Evolutionary conservation across 2,329 filamentous ascomycete genomes (phyloP).

Genomic region (Shiraia bambusicola): DNA sequence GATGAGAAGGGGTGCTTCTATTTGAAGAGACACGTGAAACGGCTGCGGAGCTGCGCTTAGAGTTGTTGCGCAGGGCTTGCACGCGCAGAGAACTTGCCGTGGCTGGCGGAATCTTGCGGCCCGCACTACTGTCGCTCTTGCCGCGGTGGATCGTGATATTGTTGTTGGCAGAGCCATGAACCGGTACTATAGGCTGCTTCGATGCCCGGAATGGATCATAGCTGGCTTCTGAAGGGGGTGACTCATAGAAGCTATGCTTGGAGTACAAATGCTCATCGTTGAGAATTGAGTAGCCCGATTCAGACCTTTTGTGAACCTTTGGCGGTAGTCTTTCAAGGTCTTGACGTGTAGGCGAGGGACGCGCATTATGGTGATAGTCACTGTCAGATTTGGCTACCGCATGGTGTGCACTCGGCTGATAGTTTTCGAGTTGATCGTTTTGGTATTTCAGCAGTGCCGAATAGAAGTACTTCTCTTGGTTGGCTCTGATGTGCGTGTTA

Average conservation of each 20-base stretch:
- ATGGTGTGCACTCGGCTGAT: slow-evolving; percentile 64
- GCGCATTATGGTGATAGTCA: slow-evolving; percentile 68
- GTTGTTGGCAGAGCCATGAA: slow-evolving; percentile 59
- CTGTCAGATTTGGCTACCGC: slow-evolving; percentile 77
- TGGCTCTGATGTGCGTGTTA: slow-evolving; percentile 58
- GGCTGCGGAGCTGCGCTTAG: slow-evolving; percentile 32
- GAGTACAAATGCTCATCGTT: slow-evolving; percentile 56
- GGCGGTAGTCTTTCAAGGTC: slow-evolving; percentile 41
- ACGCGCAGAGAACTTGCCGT: slow-evolving; percentile 47
- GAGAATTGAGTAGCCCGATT: slow-evolving; percentile 59
- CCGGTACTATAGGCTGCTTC: slow-evolving; percentile 51
- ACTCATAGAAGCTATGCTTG: slow-evolving; percentile 53
- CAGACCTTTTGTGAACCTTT: slow-evolving; percentile 46
- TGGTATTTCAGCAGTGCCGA: slow-evolving; percentile 79
- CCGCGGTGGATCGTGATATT: slow-evolving; percentile 69
- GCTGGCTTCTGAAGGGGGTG: slow-evolving; percentile 58
- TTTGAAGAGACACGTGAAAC: slow-evolving; percentile 38
- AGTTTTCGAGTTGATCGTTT: slow-evolving; percentile 84
- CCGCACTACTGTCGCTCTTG: slow-evolving; percentile 28
- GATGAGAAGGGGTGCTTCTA: slow-evolving; percentile 32
- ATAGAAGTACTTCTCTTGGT: slow-evolving; percentile 94
- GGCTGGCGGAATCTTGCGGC: slow-evolving; percentile 40
- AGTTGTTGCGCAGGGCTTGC: slow-evolving; percentile 40
- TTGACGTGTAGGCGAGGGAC: slow-evolving; percentile 19
- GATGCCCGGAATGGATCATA: slow-evolving; percentile 85